Conservation (phyloP, 192 early-diverging fungal genomes). For the Backusella mclennaniae region DNA sequence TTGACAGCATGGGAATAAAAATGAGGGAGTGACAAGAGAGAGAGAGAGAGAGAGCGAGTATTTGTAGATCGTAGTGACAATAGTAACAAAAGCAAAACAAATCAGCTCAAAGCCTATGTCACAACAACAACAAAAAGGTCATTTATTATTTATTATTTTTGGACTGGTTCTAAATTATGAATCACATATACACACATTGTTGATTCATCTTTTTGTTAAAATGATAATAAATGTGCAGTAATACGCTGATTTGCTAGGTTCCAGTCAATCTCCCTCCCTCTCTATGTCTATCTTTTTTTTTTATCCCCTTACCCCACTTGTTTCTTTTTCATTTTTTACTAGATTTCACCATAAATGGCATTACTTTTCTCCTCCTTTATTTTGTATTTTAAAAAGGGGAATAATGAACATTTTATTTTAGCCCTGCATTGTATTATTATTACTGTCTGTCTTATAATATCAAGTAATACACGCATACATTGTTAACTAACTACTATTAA, state of each 20-base stretch:
- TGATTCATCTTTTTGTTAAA: background rate
- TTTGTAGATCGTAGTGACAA: conserved; percentile 2
- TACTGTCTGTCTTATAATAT: background rate
- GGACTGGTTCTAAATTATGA: background rate
- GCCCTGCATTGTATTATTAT: conserved; percentile 9
- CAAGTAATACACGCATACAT: background rate
- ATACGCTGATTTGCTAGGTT: background rate
- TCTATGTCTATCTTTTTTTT: background rate
- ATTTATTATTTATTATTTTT: background rate
- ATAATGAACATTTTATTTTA: background rate
- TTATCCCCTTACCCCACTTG: background rate
- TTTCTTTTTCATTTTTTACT: background rate
- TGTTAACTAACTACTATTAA: background rate
- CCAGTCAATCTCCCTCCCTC: background rate
- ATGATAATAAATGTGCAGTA: background rate
- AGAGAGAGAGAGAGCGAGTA: background rate
- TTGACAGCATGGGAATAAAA: conserved; percentile 9
- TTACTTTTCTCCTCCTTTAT: background rate
- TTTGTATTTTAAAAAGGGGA: background rate
- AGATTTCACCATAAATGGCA: background rate
- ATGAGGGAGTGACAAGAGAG: background rate
- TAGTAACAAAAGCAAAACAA: background rate
- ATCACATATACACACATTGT: background rate
- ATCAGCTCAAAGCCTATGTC: background rate
- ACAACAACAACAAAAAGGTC: background rate